A percentile compares a stretch with the other conserved stretches of the same genome.
These are phyloP conservation scores for Berkeleyomyces rouxiae DNA, from an alignment of 2,329 filamentous ascomycete genomes.

Conservation along the genomic window DNA sequence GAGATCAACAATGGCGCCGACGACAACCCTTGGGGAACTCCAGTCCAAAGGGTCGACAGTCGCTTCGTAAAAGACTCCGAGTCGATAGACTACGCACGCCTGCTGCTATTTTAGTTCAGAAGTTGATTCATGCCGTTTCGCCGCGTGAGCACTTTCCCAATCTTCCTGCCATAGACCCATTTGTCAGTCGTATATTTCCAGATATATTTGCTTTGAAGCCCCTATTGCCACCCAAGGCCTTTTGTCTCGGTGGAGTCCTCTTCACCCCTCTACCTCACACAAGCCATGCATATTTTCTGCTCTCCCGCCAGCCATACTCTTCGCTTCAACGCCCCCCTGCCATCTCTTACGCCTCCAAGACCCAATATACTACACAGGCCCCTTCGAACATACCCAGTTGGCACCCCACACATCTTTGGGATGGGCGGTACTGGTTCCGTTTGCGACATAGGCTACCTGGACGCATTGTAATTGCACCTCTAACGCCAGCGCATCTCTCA, in stretches of 20 bases:
- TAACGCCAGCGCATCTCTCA: conserved; percentile 28
- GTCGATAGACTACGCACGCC: conserved; percentile 16
- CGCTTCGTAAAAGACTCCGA: background rate
- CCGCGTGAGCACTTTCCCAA: conserved; percentile 30
- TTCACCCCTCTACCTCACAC: conserved; percentile 21
- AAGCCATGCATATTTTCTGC: conserved; percentile 31
- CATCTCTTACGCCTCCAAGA: background rate
- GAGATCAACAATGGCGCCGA: background rate
- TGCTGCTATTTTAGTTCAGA: conserved; percentile 30
- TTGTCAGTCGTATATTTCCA: conserved; percentile 33
- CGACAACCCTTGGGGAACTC: background rate
- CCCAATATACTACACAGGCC: background rate
- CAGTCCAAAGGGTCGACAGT: background rate
- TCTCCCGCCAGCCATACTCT: conserved; percentile 32
- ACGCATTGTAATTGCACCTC: conserved; percentile 29
- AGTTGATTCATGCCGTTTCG: conserved; percentile 32
- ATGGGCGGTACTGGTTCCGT: conserved; percentile 46
- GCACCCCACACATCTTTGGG: conserved; percentile 30
- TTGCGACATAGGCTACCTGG: conserved; percentile 28
- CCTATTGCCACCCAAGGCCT: conserved; percentile 22
- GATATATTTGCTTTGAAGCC: conserved; percentile 20
- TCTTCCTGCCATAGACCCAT: conserved; percentile 28
- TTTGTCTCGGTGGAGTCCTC: conserved; percentile 24
- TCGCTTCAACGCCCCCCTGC: conserved; percentile 23
- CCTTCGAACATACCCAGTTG: conserved; percentile 14